These are phyloP conservation scores for Pyrus communis DNA, from an alignment of 306 rosid genomes.

Conservation along the genomic window DNA sequence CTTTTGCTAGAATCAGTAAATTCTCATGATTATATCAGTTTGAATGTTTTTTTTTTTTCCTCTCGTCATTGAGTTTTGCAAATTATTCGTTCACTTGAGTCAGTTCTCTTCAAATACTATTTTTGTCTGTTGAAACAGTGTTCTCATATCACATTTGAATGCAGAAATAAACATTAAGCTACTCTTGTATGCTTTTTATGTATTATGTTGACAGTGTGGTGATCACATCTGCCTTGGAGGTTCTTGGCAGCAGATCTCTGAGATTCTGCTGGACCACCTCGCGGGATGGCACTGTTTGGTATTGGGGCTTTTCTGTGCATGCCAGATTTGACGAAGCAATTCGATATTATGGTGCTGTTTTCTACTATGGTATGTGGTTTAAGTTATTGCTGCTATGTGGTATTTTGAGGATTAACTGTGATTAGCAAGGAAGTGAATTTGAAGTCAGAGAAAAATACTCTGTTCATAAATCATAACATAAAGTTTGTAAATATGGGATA, in stretches of 20 bases:
- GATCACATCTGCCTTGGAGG: not conserved
- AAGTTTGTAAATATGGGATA: not conserved
- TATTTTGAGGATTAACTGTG: not conserved
- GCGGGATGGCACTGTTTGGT: not conserved
- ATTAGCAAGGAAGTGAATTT: not conserved
- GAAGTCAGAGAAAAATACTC: not conserved
- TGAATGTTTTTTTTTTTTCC: not conserved
- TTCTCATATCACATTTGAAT: not conserved
- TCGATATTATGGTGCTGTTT: not conserved
- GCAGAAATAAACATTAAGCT: not conserved
- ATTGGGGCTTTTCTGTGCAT: not conserved
- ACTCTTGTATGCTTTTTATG: not conserved
- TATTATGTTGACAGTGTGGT: not conserved
- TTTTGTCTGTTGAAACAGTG: not conserved
- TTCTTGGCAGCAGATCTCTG: not conserved
- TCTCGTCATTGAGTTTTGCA: not conserved
- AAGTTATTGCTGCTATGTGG: not conserved
- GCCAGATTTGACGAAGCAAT: not conserved
- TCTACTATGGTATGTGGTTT: not conserved
- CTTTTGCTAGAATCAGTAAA: not conserved
- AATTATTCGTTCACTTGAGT: not conserved
- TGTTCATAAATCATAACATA: not conserved
- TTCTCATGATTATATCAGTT: not conserved
- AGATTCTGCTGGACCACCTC: not conserved
- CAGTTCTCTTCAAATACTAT: not conserved